Base-by-base conservation (phyloP, 805 yeast species). In the Geotrichum ghanense region DNA sequence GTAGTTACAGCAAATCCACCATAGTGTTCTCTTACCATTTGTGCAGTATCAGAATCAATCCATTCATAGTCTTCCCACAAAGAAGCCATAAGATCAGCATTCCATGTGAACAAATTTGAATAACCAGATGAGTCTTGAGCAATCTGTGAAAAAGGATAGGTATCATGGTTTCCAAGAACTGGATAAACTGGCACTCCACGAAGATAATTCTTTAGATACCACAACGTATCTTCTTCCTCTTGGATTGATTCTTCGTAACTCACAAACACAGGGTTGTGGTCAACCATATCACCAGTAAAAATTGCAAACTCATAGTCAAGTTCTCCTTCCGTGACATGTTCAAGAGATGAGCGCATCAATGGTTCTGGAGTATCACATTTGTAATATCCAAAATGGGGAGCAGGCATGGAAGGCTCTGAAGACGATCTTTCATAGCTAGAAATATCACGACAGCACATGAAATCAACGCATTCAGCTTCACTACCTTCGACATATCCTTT, bases 231-330 rank as follows among this genome's bases (percentile, higher is more conserved):
- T 46, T 68, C 69, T 59, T 81, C 84, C n/a, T 81, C 78, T 24
- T 64, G 60, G 48, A 74, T 61, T 27, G 81, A 74, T 51, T 69
- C 66, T 41, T 76, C 70, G 51, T 58, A 62, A 41, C 74, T 67
- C 43, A 73, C 72, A 55, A 72, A 69, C 42, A 70, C 68, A 10
- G 66, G 56, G 48, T 73, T 76, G 56, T 81, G 89, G 59, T 81
- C 87, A 46, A 81, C 81, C 58, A 80, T 68, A 56, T 81, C 89
- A 48, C 88, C 88, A 3, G 87, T 81, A 68, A 81, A 81, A 34
- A 81, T 61, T 2, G 81, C 71, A 56, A 81, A 81, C 45, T 78
- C 81, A 54, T 73, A 80, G 6, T 66, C 54, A 27, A 60, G 47
- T 47, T 67, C 64, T 50, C 63, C 62, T 17, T 67, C 61, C 3